Evolutionary conservation across 1,284 basidiomycete genomes (phyloP).

Genomic region (Puccinia horiana): DNA sequence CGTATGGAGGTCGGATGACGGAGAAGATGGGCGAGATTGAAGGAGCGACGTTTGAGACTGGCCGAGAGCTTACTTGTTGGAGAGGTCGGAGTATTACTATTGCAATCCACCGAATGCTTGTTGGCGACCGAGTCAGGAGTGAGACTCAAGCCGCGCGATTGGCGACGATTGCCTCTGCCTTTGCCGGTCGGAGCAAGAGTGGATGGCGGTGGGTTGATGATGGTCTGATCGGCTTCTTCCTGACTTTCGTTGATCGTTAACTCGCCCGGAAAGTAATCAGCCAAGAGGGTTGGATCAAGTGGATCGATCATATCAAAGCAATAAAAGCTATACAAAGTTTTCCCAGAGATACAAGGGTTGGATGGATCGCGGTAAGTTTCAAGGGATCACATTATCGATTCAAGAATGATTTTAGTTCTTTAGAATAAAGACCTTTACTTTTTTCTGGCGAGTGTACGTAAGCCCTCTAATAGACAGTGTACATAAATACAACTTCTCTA

Average conservation of each 20-base stretch:
- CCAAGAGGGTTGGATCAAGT: not conserved
- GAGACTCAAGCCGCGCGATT: not conserved
- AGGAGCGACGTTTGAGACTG: not conserved
- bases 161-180: not conserved
- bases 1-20: not conserved
- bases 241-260: not conserved
- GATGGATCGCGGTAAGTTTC: too few species aligned
- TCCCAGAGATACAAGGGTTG: too few species aligned
- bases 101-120: not conserved
- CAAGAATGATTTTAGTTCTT: too few species aligned
- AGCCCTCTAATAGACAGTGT: too few species aligned
- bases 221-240: not conserved
- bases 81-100: not conserved
- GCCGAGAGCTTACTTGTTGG: not conserved
- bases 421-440: too few species aligned
- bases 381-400: too few species aligned
- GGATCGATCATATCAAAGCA: not conserved
- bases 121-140: not conserved
- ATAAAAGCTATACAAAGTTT: too few species aligned
- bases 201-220: too few species aligned
- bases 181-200: not conserved
- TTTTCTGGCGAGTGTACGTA: too few species aligned
- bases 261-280: not conserved
- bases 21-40: conserved; percentile 2
- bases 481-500: too few species aligned